These are phyloP conservation scores for Papilionanthe hybrid DNA, from an alignment of 116 monocot genomes.

Conservation along the genomic window DNA sequence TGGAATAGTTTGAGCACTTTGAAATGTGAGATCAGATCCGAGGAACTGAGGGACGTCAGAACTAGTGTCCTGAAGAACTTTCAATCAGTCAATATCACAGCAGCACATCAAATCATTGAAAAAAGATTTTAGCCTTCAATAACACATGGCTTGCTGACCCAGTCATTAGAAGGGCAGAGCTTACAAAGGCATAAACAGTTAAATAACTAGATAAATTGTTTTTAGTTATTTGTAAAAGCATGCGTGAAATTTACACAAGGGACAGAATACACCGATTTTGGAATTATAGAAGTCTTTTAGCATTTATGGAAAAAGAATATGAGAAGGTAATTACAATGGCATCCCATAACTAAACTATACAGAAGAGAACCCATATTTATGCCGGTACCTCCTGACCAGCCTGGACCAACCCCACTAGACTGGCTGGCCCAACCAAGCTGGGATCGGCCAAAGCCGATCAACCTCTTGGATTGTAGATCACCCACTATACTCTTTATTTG, in stretches of 20 bases:
- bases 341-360: not conserved
- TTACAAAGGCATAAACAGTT: not conserved
- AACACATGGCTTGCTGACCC: not conserved
- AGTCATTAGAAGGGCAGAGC: not conserved
- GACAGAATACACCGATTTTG: not conserved
- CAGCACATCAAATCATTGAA: not conserved
- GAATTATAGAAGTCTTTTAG: too few relatives aligned
- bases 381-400: too few relatives aligned
- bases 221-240: not conserved
- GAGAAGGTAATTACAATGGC: too few relatives aligned
- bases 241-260: not conserved
- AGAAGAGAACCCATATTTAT: not conserved
- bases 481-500: too few relatives aligned
- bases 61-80: conserved; percentile 34
- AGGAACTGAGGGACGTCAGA: conserved; percentile 16
- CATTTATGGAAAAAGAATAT: too few relatives aligned
- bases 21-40: conserved; percentile 12
- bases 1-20: conserved; percentile 21
- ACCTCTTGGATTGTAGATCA: too few relatives aligned
- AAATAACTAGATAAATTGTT: not conserved
- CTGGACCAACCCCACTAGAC: too few relatives aligned
- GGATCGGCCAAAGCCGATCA: too few relatives aligned
- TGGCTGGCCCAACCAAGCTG: too few relatives aligned
- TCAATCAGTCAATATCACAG: not conserved
- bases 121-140: not conserved